Conservation (phyloP, 2,329 filamentous ascomycete genomes). For the Pseudogymnoascus sp. region DNA sequence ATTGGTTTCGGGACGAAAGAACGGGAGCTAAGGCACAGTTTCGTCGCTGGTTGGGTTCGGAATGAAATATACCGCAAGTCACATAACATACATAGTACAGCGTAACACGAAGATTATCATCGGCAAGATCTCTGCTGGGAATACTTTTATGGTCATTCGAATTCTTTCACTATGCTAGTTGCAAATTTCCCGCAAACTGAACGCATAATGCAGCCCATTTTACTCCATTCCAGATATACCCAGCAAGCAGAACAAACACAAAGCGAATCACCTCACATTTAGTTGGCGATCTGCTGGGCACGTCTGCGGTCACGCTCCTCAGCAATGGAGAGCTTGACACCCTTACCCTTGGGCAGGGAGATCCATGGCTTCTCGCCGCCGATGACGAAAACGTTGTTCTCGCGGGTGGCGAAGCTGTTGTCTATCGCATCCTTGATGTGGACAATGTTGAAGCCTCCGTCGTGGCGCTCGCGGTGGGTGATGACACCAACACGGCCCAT, state of each 20-base stretch:
- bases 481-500: conserved; percentile 99
- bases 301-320: conserved; percentile 98
- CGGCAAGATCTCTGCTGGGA: conserved; percentile 1
- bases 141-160: conserved; percentile 13
- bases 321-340: conserved; percentile 98
- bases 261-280: conserved; percentile 20
- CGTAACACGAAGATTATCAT: background rate
- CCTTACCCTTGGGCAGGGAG: conserved; percentile 99
- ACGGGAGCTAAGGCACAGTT: background rate
- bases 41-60: background rate
- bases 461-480: conserved; percentile 99
- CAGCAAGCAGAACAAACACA: background rate
- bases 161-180: conserved; percentile 27
- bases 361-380: conserved; percentile 98
- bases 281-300: conserved; percentile 40
- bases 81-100: background rate
- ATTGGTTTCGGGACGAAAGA: background rate
- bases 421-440: conserved; percentile 99
- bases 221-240: conserved; percentile 24
- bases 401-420: conserved; percentile 99
- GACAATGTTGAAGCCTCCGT: conserved; percentile 99
- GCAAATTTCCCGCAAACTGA: conserved; percentile 21
- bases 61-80: background rate
- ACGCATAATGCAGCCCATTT: conserved; percentile 22
- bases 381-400: conserved; percentile 99